These are phyloP conservation scores for Colletotrichum camelliae DNA, from an alignment of 2,329 filamentous ascomycete genomes.

Conservation along the genomic window DNA sequence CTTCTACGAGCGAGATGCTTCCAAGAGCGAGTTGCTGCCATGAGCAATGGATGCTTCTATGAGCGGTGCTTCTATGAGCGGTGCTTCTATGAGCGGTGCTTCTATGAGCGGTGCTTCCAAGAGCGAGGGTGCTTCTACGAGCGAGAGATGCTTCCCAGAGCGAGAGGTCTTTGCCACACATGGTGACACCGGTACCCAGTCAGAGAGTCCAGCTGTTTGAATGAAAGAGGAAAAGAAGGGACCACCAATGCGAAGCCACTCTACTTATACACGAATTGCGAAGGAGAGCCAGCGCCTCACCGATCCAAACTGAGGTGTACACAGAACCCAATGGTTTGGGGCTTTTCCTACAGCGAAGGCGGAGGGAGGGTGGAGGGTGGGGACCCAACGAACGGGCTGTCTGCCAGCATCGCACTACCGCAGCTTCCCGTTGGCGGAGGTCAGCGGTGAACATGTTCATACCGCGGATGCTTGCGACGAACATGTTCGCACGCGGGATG, in stretches of 20 bases:
- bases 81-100: no score
- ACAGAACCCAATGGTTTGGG: not conserved
- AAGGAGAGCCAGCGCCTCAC: not conserved
- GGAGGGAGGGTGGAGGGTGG: not conserved
- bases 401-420: not conserved
- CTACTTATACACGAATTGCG: not conserved
- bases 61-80: no score
- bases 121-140: not conserved
- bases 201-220: not conserved
- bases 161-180: not conserved
- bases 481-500: not conserved
- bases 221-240: not conserved
- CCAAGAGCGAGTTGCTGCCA: not conserved
- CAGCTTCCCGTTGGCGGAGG: not conserved
- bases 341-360: not conserved
- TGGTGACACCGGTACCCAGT: not conserved
- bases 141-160: not conserved
- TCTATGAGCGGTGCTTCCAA: no score
- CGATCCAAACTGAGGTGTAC: not conserved
- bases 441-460: not conserved
- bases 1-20: not conserved
- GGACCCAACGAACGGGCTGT: not conserved
- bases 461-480: not conserved
- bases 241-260: not conserved
- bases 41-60: no score